Evolutionary conservation across 1,139 yeast species (phyloP), one percentile per base, ranked within the genome.

Genomic region (Kazachstania sp.): DNA sequence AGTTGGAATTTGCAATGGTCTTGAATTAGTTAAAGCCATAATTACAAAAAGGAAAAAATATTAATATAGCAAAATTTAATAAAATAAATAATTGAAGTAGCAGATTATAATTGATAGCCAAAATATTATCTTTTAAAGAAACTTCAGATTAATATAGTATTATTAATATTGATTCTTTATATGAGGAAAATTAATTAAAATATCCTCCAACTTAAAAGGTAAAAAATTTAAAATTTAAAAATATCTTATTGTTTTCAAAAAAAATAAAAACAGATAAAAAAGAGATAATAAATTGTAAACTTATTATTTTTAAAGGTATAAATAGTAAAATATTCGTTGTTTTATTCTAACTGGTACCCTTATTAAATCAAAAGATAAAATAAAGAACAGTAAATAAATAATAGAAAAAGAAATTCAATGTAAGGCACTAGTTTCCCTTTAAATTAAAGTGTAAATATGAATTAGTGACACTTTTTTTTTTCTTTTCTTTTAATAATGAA

Each of bases 1-100:
- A 8, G 59, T 57, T 39, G 64, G 62, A 39, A 63, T 54, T 34
- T 54, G 57, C 23, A 63, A 49, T 2, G 67, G 67, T 52, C 66
- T 60, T 29, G 66, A 56, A 48, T 65, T 64, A 15, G 69, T 58
- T 48, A 64, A 56, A 41, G 69, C 68, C 69, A 65, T 65, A 12
- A 19, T 39, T 23, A 9, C 28, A 20, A 38, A 29, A n/a, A 5
- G 42, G 8, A 30, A 39, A 13, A 18, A 16, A 8, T 19, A 23
- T 19, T 20, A 18, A 23, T 19, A 26, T 15, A 15, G 11, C 39
- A 36, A 18, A 15, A 36, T 7, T 13, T 12, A 9, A 36, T n/a
- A n/a, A 6, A 36, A 13, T n/a, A 32, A 32, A 4, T n/a, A 15
- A n/a, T 32, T 8, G 35, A 9, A 23, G 18, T 4, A 13, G 8